phyloP scores from a whole-genome alignment of 176 grass and related monocot genomes.

The Oryza glaberrima region DNA sequence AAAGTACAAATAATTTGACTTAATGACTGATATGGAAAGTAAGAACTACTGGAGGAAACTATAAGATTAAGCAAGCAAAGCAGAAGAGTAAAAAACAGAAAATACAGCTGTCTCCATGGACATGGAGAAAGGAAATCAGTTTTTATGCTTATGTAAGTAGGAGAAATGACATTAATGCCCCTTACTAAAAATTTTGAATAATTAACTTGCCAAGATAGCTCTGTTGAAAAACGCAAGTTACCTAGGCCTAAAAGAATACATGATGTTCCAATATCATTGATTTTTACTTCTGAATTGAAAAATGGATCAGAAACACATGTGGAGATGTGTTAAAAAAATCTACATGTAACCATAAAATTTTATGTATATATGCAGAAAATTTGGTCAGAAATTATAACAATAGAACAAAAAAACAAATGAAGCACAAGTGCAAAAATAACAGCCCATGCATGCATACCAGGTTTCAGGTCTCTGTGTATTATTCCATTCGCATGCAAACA shows the following conservation, averaged over 20 bases:
- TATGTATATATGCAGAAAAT: not conserved
- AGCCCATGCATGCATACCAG: constrained; percentile 54
- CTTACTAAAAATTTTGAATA: constrained; percentile 1
- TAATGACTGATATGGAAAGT: constrained; percentile 21
- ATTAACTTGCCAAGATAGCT: not conserved
- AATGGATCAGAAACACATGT: not conserved
- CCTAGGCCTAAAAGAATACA: constrained; percentile 16
- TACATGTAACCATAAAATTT: not conserved
- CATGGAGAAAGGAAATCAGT: constrained; percentile 18
- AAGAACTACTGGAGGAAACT: constrained; percentile 18
- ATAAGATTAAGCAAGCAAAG: constrained; percentile 31
- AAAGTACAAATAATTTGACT: constrained; percentile 29
- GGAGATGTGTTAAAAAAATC: not conserved
- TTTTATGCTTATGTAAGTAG: not conserved
- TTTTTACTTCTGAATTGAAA: constrained; percentile 1
- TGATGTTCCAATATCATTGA: not conserved
- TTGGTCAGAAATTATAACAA: not conserved
- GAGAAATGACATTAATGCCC: constrained; percentile 5
- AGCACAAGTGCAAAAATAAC: not conserved
- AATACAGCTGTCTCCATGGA: constrained; percentile 32
- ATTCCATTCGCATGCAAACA: constrained; percentile 96
- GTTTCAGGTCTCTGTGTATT: constrained; percentile 97
- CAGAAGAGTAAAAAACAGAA: constrained; percentile 6
- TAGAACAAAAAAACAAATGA: not conserved
- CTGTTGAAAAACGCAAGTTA: not conserved